Evolutionary conservation across 179 eudicot species (phyloP).

Genomic region (Spergularia azorica): DNA sequence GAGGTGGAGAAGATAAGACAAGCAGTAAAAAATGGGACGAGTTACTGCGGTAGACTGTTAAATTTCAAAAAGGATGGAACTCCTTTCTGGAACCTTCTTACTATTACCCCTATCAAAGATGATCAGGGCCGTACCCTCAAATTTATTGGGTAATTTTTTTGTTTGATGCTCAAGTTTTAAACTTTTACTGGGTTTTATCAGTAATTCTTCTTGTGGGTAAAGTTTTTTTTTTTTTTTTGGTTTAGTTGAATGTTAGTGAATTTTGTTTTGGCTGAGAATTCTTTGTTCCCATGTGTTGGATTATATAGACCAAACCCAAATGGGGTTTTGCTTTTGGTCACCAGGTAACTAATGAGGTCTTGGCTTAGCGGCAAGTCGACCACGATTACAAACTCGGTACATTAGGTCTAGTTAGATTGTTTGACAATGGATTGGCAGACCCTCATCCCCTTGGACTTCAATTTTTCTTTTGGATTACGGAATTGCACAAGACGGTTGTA

Average conservation of each 20-base stretch:
- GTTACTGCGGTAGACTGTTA: constrained; percentile 88
- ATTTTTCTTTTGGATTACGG: no score
- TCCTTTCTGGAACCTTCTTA: constrained; percentile 98
- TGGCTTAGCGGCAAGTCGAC: no score
- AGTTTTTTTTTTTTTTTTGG: no score
- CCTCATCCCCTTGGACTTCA: no score
- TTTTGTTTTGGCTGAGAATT: neutral
- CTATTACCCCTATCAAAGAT: constrained; percentile 89
- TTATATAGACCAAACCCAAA: neutral
- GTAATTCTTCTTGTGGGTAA: no score
- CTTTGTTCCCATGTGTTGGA: no score
- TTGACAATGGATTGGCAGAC: no score
- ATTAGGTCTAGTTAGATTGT: no score
- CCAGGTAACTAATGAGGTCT: no score
- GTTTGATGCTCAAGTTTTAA: neutral
- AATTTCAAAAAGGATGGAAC: constrained; percentile 96
- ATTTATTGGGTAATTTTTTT: constrained; percentile 73
- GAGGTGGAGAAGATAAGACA: constrained; percentile 83
- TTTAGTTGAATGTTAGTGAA: neutral
- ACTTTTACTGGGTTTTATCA: no score
- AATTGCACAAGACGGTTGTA: no score
- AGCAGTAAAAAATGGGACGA: constrained; percentile 69
- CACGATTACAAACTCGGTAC: no score
- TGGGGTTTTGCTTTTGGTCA: neutral
- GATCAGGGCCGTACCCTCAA: constrained; percentile 75